Conservation (phyloP, 2,329 filamentous ascomycete species). For the Dichotomopilus funicola region DNA sequence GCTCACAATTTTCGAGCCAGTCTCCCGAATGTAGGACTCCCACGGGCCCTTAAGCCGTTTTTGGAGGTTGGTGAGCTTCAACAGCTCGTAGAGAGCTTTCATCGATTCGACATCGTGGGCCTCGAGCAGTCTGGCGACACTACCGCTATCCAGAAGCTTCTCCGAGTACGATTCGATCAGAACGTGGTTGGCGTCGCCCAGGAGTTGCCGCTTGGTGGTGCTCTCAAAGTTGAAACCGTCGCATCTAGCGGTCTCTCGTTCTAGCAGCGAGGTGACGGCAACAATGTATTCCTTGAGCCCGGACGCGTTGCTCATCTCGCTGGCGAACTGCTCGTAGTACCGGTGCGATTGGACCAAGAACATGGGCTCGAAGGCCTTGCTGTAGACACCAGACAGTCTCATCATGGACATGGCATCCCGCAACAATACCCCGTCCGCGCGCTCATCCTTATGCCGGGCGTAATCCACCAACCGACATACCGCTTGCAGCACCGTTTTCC, state of each 20-base stretch:
- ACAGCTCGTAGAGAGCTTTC: conserved; percentile 68
- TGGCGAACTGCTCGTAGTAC: conserved; percentile 66
- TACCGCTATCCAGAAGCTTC: conserved; percentile 58
- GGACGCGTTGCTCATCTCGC: conserved; percentile 52
- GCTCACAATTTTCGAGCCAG: conserved; percentile 71
- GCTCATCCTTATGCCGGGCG: conserved; percentile 54
- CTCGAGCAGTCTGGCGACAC: conserved; percentile 67
- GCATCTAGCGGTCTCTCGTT: conserved; percentile 67
- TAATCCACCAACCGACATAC: conserved; percentile 70
- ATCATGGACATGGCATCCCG: conserved; percentile 74
- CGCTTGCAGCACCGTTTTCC: conserved; percentile 43
- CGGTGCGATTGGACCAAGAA: conserved; percentile 61
- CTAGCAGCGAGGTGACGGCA: conserved; percentile 61
- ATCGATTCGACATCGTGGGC: conserved; percentile 64
- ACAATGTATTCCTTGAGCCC: conserved; percentile 70
- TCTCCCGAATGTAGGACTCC: conserved; percentile 67
- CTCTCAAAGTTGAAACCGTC: conserved; percentile 76
- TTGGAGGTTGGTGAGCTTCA: conserved; percentile 66
- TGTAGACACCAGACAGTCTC: conserved; percentile 77
- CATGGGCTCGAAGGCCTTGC: conserved; percentile 67
- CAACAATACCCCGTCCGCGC: conserved; percentile 60
- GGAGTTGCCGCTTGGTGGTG: conserved; percentile 71
- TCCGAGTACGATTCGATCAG: conserved; percentile 63
- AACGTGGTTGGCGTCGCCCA: conserved; percentile 64
- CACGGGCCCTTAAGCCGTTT: conserved; percentile 66